A percentile compares a stretch with the other conserved stretches of the same genome.
These are phyloP conservation scores for Biscogniauxia mediterranea DNA, from an alignment of 2,329 filamentous ascomycete species.

Conservation along the genomic window DNA sequence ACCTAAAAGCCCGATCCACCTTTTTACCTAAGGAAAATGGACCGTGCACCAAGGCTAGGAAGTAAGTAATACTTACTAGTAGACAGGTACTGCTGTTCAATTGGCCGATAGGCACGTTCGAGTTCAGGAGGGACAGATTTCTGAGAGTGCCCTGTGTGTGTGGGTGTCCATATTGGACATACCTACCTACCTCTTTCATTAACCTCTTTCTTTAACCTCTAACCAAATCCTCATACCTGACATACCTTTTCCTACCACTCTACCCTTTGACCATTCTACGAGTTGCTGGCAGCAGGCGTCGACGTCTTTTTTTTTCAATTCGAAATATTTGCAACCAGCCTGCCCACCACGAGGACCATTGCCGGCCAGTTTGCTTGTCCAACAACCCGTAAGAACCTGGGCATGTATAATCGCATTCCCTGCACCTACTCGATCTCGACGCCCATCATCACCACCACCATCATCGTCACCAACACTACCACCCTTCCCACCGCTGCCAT, in stretches of 20 bases:
- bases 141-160: constrained; percentile 6
- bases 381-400: constrained; percentile 9
- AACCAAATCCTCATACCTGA: no score
- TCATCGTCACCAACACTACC: background rate
- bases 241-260: background rate
- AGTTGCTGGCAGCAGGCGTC: constrained; percentile 5
- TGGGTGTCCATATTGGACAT: constrained; percentile 1
- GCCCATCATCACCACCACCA: background rate
- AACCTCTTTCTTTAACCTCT: no score
- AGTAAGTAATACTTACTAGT: constrained; percentile 1
- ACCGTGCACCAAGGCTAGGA: background rate
- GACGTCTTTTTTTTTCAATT: constrained; percentile 8
- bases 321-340: constrained; percentile 13
- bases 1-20: no score
- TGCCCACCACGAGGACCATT: constrained; percentile 9
- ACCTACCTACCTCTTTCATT: no score
- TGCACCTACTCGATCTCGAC: constrained; percentile 11
- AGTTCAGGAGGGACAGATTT: constrained; percentile 33
- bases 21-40: background rate
- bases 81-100: background rate
- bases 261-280: background rate
- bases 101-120: constrained; percentile 8
- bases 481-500: background rate
- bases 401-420: constrained; percentile 28
- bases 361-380: no score